Evolutionary conservation across 1,284 basidiomycete genomes (phyloP).

Genomic region (Boletus semigastroideus): DNA sequence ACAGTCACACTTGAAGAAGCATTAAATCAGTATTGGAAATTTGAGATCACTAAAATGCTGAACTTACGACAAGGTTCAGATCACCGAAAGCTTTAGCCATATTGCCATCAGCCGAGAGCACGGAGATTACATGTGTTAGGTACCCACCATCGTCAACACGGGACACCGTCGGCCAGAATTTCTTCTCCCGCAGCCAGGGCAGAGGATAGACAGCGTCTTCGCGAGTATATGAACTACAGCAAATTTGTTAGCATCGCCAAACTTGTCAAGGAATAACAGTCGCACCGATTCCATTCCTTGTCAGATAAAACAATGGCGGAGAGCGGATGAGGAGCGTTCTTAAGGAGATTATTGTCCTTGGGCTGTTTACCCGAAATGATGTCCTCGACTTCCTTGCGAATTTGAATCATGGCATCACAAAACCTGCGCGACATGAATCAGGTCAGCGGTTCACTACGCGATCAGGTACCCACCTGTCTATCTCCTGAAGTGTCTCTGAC

Average conservation of each 20-base stretch:
- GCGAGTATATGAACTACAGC: constrained; percentile 73
- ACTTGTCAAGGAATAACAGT: constrained; percentile 22
- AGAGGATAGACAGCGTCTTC: constrained; percentile 85
- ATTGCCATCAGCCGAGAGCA: constrained; percentile 1
- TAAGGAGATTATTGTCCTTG: constrained; percentile 86
- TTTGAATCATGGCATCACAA: constrained; percentile 96
- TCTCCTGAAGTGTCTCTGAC: constrained; percentile 87
- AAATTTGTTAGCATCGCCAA: neutral
- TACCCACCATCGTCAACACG: constrained; percentile 86
- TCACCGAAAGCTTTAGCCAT: constrained; percentile 69
- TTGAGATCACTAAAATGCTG: neutral
- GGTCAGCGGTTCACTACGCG: neutral
- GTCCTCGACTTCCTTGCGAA: constrained; percentile 89
- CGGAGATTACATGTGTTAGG: neutral
- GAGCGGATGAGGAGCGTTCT: constrained; percentile 92
- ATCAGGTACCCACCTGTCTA: constrained; percentile 61
- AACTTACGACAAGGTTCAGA: constrained; percentile 74
- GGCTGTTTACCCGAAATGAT: constrained; percentile 84
- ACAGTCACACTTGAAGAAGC: constrained; percentile 71
- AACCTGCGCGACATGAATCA: constrained; percentile 52
- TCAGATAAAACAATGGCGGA: constrained; percentile 69
- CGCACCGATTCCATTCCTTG: constrained; percentile 79
- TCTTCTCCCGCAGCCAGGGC: constrained; percentile 75
- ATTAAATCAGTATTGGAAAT: constrained; percentile 9
- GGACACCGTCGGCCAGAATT: constrained; percentile 93